Evolutionary conservation across 2,329 filamentous ascomycete genomes (phyloP).

Genomic region (Fusarium dlaminii): DNA sequence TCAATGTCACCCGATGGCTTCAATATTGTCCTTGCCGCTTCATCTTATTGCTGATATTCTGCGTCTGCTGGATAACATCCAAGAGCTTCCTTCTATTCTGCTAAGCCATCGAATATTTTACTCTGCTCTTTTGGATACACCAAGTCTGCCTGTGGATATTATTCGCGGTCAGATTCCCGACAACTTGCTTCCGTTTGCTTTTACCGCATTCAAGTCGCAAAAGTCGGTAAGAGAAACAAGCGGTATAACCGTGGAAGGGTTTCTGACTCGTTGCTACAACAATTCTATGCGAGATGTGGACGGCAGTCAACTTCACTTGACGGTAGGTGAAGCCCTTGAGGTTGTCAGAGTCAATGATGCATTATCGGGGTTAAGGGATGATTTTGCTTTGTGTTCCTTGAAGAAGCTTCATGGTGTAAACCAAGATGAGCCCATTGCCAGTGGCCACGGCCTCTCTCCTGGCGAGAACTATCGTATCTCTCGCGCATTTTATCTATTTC

Average conservation of each 20-base stretch:
- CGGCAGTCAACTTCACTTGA: slow-evolving; percentile 11
- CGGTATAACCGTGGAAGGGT: slow-evolving; percentile 3
- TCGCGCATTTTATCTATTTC: slow-evolving; percentile 36
- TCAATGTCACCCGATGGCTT: slow-evolving; percentile 22
- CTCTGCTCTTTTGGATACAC: slow-evolving; percentile 31
- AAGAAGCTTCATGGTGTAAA: slow-evolving; percentile 26
- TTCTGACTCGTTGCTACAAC: slow-evolving; percentile 29
- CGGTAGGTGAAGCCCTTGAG: slow-evolving; percentile 26
- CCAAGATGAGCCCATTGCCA: slow-evolving; percentile 1
- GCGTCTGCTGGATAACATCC: slow-evolving; percentile 21
- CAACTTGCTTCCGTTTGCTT: slow-evolving; percentile 19
- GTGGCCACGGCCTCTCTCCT: background rate
- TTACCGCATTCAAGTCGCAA: slow-evolving; percentile 29
- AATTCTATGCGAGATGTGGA: slow-evolving; percentile 2
- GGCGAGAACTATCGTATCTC: slow-evolving; percentile 27
- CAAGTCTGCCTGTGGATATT: slow-evolving; percentile 29
- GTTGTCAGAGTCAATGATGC: slow-evolving; percentile 25
- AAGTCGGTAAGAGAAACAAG: slow-evolving; percentile 7
- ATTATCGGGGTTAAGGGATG: slow-evolving; percentile 5
- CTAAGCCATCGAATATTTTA: slow-evolving; percentile 38
- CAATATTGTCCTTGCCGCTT: slow-evolving; percentile 34
- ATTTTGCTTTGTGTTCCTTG: slow-evolving; percentile 16
- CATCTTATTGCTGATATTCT: slow-evolving; percentile 38
- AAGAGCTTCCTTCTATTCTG: slow-evolving; percentile 26
- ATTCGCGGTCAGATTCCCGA: slow-evolving; percentile 31